Evolutionary conservation across 305 asterid genomes (phyloP).

Genomic region (Fraxinus sp.): DNA sequence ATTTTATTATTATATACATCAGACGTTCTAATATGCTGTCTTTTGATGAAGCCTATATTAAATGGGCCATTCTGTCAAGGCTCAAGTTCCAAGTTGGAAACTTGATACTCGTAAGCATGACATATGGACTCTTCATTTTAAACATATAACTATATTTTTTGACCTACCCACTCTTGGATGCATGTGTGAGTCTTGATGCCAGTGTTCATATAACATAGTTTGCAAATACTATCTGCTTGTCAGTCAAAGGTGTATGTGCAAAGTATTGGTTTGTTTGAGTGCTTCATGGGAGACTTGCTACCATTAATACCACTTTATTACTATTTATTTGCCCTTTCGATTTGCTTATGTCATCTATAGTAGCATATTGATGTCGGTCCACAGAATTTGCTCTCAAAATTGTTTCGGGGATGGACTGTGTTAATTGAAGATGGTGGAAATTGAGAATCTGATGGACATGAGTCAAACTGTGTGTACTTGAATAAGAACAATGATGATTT

Average conservation of each 20-base stretch:
- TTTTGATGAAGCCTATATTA: background rate
- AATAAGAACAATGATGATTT: background rate
- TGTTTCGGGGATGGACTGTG: background rate
- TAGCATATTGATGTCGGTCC: background rate
- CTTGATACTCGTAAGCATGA: background rate
- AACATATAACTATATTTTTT: background rate
- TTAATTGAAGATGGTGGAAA: background rate
- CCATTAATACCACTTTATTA: background rate
- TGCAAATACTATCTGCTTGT: background rate
- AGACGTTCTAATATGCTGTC: background rate
- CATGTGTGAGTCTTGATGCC: background rate
- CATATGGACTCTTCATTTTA: background rate
- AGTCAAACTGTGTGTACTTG: background rate
- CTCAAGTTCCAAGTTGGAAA: slow-evolving; percentile 2
- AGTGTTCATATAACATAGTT: background rate
- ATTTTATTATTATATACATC: background rate
- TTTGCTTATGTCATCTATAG: background rate
- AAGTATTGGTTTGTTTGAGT: background rate
- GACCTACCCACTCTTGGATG: background rate
- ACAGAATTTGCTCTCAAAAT: background rate
- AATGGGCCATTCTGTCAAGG: background rate
- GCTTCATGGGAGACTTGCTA: background rate
- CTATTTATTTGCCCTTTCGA: background rate
- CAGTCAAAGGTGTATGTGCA: background rate
- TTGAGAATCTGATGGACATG: background rate